phyloP scores from a whole-genome alignment of 2,329 filamentous ascomycete genomes.

The Hypoxylon sp. region DNA sequence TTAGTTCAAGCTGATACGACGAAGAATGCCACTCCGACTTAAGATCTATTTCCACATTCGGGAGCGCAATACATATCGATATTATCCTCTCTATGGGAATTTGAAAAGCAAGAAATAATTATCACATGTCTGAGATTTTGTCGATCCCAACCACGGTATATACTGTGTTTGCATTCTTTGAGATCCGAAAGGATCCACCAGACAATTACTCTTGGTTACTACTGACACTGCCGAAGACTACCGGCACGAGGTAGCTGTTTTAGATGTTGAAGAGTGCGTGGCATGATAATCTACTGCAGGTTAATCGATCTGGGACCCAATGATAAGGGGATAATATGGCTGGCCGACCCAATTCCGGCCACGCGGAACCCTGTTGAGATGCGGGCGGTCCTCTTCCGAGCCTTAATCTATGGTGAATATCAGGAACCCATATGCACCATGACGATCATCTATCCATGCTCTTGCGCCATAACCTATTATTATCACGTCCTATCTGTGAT shows the following conservation, averaged over 20 bases:
- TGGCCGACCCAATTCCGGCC: conserved; percentile 30
- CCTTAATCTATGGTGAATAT: conserved; percentile 44
- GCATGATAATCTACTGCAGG: conserved; percentile 20
- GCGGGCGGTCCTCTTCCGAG: conserved; percentile 40
- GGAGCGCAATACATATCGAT: conserved; percentile 9
- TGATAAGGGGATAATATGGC: conserved; percentile 2
- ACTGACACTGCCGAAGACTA: conserved; percentile 30
- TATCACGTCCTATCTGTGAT: conserved; percentile 34
- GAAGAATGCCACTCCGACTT: not conserved
- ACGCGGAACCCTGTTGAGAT: conserved; percentile 32
- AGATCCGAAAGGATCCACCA: conserved; percentile 28
- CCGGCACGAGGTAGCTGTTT: conserved; percentile 30
- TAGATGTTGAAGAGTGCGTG: conserved; percentile 12
- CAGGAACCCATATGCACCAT: conserved; percentile 41
- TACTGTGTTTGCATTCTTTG: conserved; percentile 23
- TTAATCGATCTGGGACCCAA: conserved; percentile 30
- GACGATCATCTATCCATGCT: conserved; percentile 38
- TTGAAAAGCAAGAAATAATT: not conserved
- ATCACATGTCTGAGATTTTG: conserved; percentile 20
- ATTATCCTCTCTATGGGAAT: conserved; percentile 2
- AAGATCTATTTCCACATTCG: conserved; percentile 6
- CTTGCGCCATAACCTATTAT: conserved; percentile 41
- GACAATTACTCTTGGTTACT: conserved; percentile 25
- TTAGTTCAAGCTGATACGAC: conserved; percentile 2
- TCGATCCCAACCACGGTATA: conserved; percentile 9